These are phyloP conservation scores for Linaria vulgaris DNA, from an alignment of 257 asterid species.

Conservation along the genomic window DNA sequence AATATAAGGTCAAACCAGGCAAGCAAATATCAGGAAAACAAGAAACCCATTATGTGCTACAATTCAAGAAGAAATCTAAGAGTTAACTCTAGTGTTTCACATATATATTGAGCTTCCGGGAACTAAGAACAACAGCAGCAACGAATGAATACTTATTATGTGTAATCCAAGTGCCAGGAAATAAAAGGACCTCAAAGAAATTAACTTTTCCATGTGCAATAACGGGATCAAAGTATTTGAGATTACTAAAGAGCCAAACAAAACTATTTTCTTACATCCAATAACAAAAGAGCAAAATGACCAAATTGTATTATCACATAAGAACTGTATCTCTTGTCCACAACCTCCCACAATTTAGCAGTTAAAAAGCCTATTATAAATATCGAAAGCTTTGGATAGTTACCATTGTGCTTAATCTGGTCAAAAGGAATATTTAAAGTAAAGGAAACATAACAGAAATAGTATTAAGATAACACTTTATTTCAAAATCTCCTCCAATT, in stretches of 20 bases:
- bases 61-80: not conserved
- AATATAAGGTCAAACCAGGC: slow-evolving; percentile 22
- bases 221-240: not conserved
- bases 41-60: not conserved
- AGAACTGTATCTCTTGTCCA: not conserved
- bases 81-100: not conserved
- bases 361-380: not conserved
- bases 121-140: slow-evolving; percentile 2
- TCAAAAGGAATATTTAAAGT: not conserved
- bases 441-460: not conserved
- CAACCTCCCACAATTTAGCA: not conserved
- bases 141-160: not conserved
- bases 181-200: not conserved
- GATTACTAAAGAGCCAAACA: not conserved
- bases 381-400: not conserved
- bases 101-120: not conserved
- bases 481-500: too few relatives aligned
- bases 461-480: too few relatives aligned
- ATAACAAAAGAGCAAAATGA: not conserved
- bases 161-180: slow-evolving; percentile 9
- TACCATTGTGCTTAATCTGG: not conserved
- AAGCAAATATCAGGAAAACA: slow-evolving; percentile 19
- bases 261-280: not conserved
- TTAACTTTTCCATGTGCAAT: not conserved
- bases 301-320: not conserved